phyloP scores from a whole-genome alignment of 345 rosid genomes.

The Dimocarpus longan region DNA sequence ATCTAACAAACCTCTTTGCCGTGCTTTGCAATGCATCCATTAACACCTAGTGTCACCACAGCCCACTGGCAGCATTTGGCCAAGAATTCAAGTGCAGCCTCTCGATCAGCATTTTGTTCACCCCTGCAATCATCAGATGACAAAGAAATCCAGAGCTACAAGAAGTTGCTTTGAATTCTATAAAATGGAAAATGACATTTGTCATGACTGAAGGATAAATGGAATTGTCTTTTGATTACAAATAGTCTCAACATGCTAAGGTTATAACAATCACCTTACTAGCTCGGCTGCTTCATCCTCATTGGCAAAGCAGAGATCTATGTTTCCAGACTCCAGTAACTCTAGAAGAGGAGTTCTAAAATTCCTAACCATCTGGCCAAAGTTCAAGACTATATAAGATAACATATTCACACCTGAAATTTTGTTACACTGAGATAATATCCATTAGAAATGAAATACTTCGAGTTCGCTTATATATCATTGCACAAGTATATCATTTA shows the following conservation, averaged over 20 bases:
- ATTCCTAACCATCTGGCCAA: constrained; percentile 84
- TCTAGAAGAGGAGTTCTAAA: constrained; percentile 60
- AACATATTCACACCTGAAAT: constrained; percentile 21
- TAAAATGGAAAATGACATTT: background rate
- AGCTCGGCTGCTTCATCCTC: constrained; percentile 94
- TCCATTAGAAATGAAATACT: constrained; percentile 9
- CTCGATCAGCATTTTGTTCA: constrained; percentile 54
- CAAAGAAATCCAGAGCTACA: constrained; percentile 6
- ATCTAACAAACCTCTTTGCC: constrained; percentile 67
- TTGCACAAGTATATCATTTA: background rate
- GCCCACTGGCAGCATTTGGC: constrained; percentile 79
- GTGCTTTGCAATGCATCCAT: constrained; percentile 94
- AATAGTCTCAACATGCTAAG: background rate
- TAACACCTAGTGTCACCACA: constrained; percentile 78
- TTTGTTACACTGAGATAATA: background rate
- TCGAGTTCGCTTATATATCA: background rate
- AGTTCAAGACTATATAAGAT: constrained; percentile 23
- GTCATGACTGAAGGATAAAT: background rate
- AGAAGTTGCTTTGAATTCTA: background rate
- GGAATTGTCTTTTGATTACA: background rate
- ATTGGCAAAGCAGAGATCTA: constrained; percentile 97
- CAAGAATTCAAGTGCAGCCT: constrained; percentile 79
- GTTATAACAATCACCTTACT: constrained; percentile 46
- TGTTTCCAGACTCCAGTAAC: constrained; percentile 73
- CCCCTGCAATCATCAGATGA: constrained; percentile 50